A percentile compares a stretch with the other conserved stretches of the same genome.
Evolutionary conservation across 441 rosid genomes (phyloP).

Genomic region (Kokia cookei): DNA sequence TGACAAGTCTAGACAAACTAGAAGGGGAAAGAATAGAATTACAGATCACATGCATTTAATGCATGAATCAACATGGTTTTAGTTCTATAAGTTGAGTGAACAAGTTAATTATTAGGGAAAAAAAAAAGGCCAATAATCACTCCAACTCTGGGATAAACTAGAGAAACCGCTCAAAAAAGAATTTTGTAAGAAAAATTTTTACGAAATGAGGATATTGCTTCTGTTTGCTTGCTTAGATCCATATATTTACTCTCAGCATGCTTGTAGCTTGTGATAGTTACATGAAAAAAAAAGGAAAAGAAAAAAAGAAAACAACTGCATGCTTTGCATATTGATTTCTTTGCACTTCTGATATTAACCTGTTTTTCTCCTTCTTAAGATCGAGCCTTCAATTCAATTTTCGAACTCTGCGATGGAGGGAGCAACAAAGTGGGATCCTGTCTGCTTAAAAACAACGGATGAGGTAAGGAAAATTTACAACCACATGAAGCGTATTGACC

Average conservation of each 20-base stretch:
- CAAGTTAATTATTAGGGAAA: neutral
- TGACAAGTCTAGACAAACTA: neutral
- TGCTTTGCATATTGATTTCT: neutral
- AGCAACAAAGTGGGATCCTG: slow-evolving; percentile 86
- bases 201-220: neutral
- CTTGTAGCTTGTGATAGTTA: neutral
- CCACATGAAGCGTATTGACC: slow-evolving; percentile 59
- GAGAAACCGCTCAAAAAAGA: neutral
- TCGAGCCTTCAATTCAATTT: slow-evolving; percentile 70
- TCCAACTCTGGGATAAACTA: neutral
- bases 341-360: slow-evolving; percentile 4
- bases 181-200: neutral
- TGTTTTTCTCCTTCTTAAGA: slow-evolving; percentile 28
- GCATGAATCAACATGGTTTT: neutral
- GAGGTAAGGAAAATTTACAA: slow-evolving; percentile 52
- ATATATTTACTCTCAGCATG: neutral
- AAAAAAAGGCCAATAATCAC: neutral
- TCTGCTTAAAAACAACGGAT: slow-evolving; percentile 52
- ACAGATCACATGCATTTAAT: neutral
- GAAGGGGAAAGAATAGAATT: neutral
- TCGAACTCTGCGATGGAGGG: slow-evolving; percentile 87
- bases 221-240: neutral
- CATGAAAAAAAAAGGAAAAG: neutral
- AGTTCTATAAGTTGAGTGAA: neutral
- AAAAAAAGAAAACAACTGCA: neutral